Conservation (phyloP, 2,329 filamentous ascomycete species). For the Fusarium temperatum region DNA sequence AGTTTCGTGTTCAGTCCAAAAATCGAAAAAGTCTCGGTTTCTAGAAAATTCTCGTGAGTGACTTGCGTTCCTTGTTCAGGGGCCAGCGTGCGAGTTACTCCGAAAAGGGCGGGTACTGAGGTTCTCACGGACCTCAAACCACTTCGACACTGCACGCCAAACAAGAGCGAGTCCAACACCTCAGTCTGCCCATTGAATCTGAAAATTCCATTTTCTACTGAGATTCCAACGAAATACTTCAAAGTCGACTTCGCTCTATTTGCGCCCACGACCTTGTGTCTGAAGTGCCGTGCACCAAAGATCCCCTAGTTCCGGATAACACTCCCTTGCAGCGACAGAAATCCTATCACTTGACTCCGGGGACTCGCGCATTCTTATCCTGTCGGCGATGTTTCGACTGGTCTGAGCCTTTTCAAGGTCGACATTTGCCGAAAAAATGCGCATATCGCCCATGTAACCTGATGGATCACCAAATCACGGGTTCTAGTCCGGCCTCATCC, state of each 20-base stretch:
- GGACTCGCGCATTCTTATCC: background rate
- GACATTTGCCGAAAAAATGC: background rate
- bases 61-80: constrained; percentile 17
- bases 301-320: background rate
- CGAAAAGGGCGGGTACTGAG: constrained; percentile 19
- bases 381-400: background rate
- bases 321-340: constrained; percentile 15
- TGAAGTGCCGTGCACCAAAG: background rate
- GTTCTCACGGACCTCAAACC: constrained; percentile 14
- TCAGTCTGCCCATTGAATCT: background rate
- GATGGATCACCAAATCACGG: constrained; percentile 2
- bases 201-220: background rate
- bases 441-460: background rate
- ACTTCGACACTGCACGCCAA: background rate
- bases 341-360: background rate
- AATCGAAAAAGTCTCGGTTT: background rate
- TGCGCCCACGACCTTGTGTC: background rate
- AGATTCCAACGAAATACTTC: background rate
- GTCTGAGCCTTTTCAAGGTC: background rate
- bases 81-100: constrained; percentile 16
- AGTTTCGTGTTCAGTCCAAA: background rate
- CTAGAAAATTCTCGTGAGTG: background rate
- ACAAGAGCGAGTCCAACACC: background rate
- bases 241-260: background rate
- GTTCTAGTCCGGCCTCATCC: background rate